A percentile compares a stretch with the other conserved stretches of the same genome.
These are phyloP conservation scores for Viola odorata DNA, from an alignment of 345 rosid species.

Conservation along the genomic window DNA sequence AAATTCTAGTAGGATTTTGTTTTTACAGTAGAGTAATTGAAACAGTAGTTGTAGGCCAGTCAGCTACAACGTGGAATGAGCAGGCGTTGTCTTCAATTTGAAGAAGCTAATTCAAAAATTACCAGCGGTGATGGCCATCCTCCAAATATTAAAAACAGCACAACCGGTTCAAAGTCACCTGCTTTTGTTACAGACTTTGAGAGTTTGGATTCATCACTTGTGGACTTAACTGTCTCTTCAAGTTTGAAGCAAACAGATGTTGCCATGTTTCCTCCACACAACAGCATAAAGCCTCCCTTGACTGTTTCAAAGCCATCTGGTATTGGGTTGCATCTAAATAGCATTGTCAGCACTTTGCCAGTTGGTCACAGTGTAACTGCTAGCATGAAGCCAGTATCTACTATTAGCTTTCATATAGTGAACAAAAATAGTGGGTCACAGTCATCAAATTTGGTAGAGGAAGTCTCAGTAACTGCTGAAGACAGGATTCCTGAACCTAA, in stretches of 20 bases:
- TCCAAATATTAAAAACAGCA: slow-evolving; percentile 14
- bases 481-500: slow-evolving; percentile 21
- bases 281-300: slow-evolving; percentile 22
- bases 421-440: slow-evolving; percentile 11
- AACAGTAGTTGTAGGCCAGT: slow-evolving; percentile 33
- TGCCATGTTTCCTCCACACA: slow-evolving; percentile 13
- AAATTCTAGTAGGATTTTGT: slow-evolving; percentile 14
- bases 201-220: slow-evolving; percentile 22
- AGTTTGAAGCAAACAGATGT: slow-evolving; percentile 16
- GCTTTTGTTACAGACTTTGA: slow-evolving; percentile 23
- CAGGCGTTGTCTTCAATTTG: slow-evolving; percentile 64
- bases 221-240: slow-evolving; percentile 21
- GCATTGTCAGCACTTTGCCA: slow-evolving; percentile 31
- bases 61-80: slow-evolving; percentile 50
- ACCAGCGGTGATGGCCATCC: slow-evolving; percentile 12
- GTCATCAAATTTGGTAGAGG: slow-evolving; percentile 14
- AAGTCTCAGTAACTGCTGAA: slow-evolving; percentile 16
- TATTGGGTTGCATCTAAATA: slow-evolving; percentile 58
- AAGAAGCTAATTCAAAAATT: slow-evolving; percentile 30
- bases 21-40: slow-evolving; percentile 27
- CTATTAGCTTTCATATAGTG: slow-evolving; percentile 5
- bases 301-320: slow-evolving; percentile 40
- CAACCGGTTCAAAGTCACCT: slow-evolving; percentile 19
- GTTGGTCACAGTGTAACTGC: slow-evolving; percentile 19
- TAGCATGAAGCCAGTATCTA: slow-evolving; percentile 14